Evolutionary conservation across 441 rosid genomes (phyloP).

Genomic region (Arabidopsis hybrid): DNA sequence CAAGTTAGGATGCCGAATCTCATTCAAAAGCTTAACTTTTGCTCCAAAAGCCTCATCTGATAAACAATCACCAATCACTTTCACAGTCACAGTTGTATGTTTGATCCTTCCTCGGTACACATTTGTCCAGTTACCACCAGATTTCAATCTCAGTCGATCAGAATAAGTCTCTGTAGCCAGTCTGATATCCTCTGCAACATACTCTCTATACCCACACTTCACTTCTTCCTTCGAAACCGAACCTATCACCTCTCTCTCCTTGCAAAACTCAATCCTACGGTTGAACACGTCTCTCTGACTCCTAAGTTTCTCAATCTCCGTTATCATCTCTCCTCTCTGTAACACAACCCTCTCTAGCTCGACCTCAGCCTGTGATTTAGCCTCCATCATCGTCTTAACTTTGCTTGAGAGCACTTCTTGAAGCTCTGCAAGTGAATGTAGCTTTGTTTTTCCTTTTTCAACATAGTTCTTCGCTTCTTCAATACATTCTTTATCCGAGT

Average conservation of each 20-base stretch:
- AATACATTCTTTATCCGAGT: constrained; percentile 52
- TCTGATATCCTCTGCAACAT: constrained; percentile 60
- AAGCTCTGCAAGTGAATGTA: constrained; percentile 53
- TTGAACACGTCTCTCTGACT: constrained; percentile 75
- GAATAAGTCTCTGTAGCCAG: constrained; percentile 69
- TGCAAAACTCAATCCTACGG: constrained; percentile 75
- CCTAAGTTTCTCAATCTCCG: constrained; percentile 69
- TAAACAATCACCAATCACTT: constrained; percentile 49
- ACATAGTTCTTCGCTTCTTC: constrained; percentile 52
- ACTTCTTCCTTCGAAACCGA: constrained; percentile 46
- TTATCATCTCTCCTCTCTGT: constrained; percentile 58
- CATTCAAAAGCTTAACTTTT: constrained; percentile 59
- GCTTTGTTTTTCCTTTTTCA: constrained; percentile 54
- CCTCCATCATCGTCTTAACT: constrained; percentile 48
- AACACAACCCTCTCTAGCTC: constrained; percentile 56
- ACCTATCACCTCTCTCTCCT: constrained; percentile 68
- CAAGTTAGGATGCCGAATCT: constrained; percentile 72
- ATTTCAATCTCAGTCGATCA: constrained; percentile 63
- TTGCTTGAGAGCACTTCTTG: constrained; percentile 65
- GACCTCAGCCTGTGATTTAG: constrained; percentile 54
- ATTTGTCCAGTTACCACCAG: constrained; percentile 62
- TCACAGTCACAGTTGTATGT: constrained; percentile 62
- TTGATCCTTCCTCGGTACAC: constrained; percentile 74
- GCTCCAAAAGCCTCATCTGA: constrained; percentile 56
- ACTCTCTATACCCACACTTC: constrained; percentile 61